Percentiles rank a stretch among this genome's conserved stretches.
Evolutionary conservation across 1,284 basidiomycete species (phyloP).

Genomic region (Exobasidium rhododendri): DNA sequence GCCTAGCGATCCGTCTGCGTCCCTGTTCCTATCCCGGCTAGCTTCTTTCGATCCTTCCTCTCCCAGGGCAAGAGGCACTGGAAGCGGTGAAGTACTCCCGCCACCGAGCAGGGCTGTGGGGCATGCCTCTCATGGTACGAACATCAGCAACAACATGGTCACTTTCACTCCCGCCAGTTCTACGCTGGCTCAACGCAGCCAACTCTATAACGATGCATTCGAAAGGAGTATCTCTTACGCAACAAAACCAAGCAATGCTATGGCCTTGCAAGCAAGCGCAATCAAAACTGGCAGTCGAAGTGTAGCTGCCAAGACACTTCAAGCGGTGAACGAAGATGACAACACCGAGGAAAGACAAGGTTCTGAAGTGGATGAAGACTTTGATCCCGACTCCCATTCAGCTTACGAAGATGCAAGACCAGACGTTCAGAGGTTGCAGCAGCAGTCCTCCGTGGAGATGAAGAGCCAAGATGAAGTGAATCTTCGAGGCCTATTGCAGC

Average conservation of each 20-base stretch:
- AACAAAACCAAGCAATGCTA: conserved; percentile 14
- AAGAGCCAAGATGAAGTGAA: not conserved
- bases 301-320: not conserved
- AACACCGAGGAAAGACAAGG: not conserved
- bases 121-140: not conserved
- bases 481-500: conserved; percentile 4
- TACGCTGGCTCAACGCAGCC: conserved; percentile 18
- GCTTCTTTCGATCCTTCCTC: conserved; percentile 60
- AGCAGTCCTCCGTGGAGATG: not conserved
- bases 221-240: conserved; percentile 19
- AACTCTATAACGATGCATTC: conserved; percentile 23
- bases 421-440: not conserved
- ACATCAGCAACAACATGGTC: not conserved
- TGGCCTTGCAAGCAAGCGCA: conserved; percentile 9
- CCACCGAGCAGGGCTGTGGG: not conserved
- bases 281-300: conserved; percentile 2
- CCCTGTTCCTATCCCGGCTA: conserved; percentile 77
- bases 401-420: conserved; percentile 8
- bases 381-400: conserved; percentile 5
- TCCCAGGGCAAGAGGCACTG: not conserved
- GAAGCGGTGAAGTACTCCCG: not conserved
- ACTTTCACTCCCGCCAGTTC: conserved; percentile 20
- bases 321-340: conserved; percentile 9
- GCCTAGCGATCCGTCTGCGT: conserved; percentile 77
- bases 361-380: conserved; percentile 19